Percentiles rank a stretch among this genome's conserved stretches.
phyloP scores from a whole-genome alignment of 106 monocot species.

The Gastrodia elata region DNA sequence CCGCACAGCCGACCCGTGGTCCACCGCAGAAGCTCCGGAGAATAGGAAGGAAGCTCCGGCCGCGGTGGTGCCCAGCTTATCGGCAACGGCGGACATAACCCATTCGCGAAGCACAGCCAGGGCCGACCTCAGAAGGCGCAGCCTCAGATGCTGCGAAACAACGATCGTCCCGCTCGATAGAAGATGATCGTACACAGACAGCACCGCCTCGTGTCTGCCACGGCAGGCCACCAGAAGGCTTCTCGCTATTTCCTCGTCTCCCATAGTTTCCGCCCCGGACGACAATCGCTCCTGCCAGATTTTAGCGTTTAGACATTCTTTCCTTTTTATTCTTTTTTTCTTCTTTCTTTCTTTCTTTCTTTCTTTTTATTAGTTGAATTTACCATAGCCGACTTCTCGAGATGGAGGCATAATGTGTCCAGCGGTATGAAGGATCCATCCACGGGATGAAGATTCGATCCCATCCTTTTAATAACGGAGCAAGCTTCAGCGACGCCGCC shows the following conservation, averaged over 20 bases:
- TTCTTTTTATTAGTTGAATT: too few species aligned
- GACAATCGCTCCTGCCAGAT: slow-evolving; percentile 49
- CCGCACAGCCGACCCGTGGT: slow-evolving; percentile 30
- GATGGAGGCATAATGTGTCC: slow-evolving; percentile 88
- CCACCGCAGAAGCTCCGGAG: slow-evolving; percentile 24
- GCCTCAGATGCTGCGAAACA: slow-evolving; percentile 48
- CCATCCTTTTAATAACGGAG: slow-evolving; percentile 75
- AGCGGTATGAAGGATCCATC: slow-evolving; percentile 79
- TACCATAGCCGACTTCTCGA: slow-evolving; percentile 94
- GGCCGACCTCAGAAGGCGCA: slow-evolving; percentile 73
- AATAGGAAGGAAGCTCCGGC: slow-evolving; percentile 42
- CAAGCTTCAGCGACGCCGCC: slow-evolving; percentile 95
- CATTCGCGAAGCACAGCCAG: slow-evolving; percentile 83
- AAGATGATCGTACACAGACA: slow-evolving; percentile 73
- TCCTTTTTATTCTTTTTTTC: too few species aligned
- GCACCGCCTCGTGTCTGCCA: slow-evolving; percentile 59
- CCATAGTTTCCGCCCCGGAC: slow-evolving; percentile 66
- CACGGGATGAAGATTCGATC: slow-evolving; percentile 79
- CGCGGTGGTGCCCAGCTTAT: slow-evolving; percentile 32
- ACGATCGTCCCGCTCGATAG: slow-evolving; percentile 66
- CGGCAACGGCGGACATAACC: slow-evolving; percentile 43
- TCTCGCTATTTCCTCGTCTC: slow-evolving; percentile 92
- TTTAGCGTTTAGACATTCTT: too few species aligned
- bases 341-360: too few species aligned
- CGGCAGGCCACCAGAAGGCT: slow-evolving; percentile 81